These are phyloP conservation scores for Phytophthora ohioensis DNA, from an alignment of 352 stramenopile species.

Conservation along the genomic window DNA sequence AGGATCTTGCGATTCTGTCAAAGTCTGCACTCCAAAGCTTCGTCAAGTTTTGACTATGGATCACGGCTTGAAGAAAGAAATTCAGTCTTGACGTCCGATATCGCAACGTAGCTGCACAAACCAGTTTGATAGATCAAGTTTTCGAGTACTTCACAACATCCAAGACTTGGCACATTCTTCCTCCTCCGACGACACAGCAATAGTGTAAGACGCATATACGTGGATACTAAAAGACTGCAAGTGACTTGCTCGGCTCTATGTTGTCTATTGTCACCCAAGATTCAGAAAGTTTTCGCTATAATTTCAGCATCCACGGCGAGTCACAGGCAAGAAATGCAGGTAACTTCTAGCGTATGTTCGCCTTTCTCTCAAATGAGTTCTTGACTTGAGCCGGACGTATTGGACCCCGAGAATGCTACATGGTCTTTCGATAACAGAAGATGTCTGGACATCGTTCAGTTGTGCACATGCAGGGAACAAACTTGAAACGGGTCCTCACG, in stretches of 20 bases:
- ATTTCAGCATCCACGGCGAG: constrained; percentile 2
- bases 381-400: background rate
- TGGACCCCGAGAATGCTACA: background rate
- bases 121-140: background rate
- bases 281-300: constrained; percentile 7
- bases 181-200: background rate
- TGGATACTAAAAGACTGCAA: background rate
- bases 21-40: background rate
- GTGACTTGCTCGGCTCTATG: background rate
- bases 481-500: constrained; percentile 14
- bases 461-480: constrained; percentile 6
- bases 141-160: constrained; percentile 13
- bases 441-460: constrained; percentile 9
- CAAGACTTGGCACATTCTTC: background rate
- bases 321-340: background rate
- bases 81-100: no score
- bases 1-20: background rate
- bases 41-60: background rate
- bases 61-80: background rate
- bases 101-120: background rate
- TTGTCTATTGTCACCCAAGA: constrained; percentile 12
- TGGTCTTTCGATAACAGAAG: background rate
- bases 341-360: constrained; percentile 6
- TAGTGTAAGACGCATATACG: background rate
- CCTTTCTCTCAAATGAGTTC: constrained; percentile 8